Evolutionary conservation across 2,329 filamentous ascomycete genomes (phyloP).

Genomic region (Dactylellina cionopaga): DNA sequence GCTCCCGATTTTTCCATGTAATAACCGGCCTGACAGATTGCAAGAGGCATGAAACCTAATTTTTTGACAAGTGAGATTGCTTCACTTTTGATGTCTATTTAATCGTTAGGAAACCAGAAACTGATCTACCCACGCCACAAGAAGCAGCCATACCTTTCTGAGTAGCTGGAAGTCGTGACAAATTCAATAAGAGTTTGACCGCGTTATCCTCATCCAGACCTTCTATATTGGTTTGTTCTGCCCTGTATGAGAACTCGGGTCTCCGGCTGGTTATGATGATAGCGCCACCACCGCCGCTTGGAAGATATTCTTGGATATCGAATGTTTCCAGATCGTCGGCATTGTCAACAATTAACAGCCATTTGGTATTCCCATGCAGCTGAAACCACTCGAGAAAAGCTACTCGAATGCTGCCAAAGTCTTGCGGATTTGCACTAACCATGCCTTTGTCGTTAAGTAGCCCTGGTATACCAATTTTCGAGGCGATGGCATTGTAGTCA

Average conservation of each 20-base stretch:
- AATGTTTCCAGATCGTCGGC: conserved; percentile 24
- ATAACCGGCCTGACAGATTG: conserved; percentile 25
- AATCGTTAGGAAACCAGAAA: neutral
- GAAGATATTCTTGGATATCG: conserved; percentile 14
- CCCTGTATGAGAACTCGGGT: conserved; percentile 3
- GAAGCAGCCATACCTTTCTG: neutral
- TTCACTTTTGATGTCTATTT: conserved; percentile 2
- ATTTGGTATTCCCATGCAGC: neutral
- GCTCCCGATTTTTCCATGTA: conserved; percentile 45
- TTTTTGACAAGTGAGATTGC: conserved; percentile 18
- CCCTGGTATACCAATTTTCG: conserved; percentile 16
- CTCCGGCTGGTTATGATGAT: conserved; percentile 20
- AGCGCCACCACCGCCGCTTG: neutral
- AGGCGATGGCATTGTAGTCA: conserved; percentile 11
- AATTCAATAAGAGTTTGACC: neutral
- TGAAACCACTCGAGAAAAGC: conserved; percentile 3
- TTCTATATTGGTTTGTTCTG: conserved; percentile 6
- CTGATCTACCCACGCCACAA: no score
- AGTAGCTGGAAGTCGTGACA: neutral
- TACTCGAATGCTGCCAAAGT: neutral
- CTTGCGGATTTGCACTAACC: neutral
- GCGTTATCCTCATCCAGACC: neutral
- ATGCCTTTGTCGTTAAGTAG: neutral
- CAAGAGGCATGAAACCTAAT: conserved; percentile 40
- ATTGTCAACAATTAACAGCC: conserved; percentile 24